Percentiles rank a stretch among this genome's conserved stretches.
Conservation (phyloP, 495 filamentous ascomycete genomes). For the Lindgomyces ingoldianus region DNA sequence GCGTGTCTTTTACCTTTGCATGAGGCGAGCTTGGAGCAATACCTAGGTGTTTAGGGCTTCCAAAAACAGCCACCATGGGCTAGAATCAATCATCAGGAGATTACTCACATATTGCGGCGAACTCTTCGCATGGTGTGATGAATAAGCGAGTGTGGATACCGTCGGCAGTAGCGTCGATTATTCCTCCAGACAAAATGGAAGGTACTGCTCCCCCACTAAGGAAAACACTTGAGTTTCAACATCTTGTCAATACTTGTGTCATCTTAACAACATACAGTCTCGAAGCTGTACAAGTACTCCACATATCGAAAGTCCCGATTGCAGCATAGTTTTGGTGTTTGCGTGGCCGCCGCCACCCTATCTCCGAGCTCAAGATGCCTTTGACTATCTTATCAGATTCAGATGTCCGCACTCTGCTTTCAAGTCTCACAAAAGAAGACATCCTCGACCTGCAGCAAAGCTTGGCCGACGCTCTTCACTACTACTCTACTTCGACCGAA, state of each 20-base stretch:
- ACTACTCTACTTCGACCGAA: slow-evolving; percentile 71
- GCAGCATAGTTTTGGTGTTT: no score
- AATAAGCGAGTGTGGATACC: slow-evolving; percentile 3
- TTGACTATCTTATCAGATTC: slow-evolving; percentile 73
- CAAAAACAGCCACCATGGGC: slow-evolving; percentile 25
- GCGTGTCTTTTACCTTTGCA: slow-evolving; percentile 30
- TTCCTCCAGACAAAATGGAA: not conserved
- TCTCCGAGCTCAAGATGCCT: slow-evolving; percentile 55
- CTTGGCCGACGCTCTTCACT: slow-evolving; percentile 75
- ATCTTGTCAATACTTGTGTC: not conserved
- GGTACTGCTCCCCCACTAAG: slow-evolving; percentile 18
- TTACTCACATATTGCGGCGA: slow-evolving; percentile 19
- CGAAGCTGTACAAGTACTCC: not conserved
- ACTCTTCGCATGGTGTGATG: slow-evolving; percentile 11
- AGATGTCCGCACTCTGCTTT: slow-evolving; percentile 69
- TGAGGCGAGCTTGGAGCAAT: slow-evolving; percentile 32
- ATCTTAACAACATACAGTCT: not conserved
- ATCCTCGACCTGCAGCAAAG: slow-evolving; percentile 62
- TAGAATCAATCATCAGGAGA: slow-evolving; percentile 24
- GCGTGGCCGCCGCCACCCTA: not conserved
- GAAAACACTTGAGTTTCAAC: not conserved
- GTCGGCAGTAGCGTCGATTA: not conserved
- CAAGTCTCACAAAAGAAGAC: slow-evolving; percentile 68
- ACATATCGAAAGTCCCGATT: not conserved
- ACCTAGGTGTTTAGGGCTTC: slow-evolving; percentile 29